A percentile compares a stretch with the other conserved stretches of the same genome.
Evolutionary conservation across 1,139 yeast species (phyloP).

Genomic region (Tardiomyces depauwii): DNA sequence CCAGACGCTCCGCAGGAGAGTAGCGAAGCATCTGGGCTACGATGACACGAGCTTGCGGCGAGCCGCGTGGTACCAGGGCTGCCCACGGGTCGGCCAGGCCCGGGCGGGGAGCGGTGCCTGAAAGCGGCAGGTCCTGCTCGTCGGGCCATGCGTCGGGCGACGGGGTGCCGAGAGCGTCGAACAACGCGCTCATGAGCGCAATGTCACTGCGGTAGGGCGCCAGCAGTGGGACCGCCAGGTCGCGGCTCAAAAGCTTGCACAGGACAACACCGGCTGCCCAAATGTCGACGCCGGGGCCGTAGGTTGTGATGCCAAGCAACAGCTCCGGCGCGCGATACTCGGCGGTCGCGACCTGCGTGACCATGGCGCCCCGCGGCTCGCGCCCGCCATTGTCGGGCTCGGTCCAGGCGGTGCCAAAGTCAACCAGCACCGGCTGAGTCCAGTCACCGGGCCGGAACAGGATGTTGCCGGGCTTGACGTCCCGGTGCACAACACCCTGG

Average conservation of each 20-base stretch:
- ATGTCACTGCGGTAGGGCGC: conserved; percentile 42
- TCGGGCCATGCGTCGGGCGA: conserved; percentile 38
- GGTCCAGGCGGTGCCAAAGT: conserved; percentile 67
- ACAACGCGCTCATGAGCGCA: conserved; percentile 49
- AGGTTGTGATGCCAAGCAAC: conserved; percentile 50
- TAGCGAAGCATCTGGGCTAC: no score
- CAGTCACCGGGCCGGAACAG: conserved; percentile 31
- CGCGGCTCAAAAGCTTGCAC: conserved; percentile 37
- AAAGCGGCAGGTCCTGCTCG: not conserved
- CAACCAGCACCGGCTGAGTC: conserved; percentile 33
- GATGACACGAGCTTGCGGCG: no score
- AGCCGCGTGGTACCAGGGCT: no score
- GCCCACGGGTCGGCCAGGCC: no score
- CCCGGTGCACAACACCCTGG: conserved; percentile 71
- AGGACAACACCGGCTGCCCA: conserved; percentile 72
- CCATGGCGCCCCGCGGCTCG: conserved; percentile 32
- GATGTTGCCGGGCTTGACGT: conserved; percentile 73
- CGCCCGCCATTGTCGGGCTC: conserved; percentile 28
- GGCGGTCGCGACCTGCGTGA: conserved; percentile 59
- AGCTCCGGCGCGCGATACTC: conserved; percentile 80
- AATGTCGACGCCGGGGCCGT: conserved; percentile 55
- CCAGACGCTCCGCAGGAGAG: no score
- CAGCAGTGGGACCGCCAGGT: conserved; percentile 33
- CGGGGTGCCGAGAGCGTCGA: conserved; percentile 63
- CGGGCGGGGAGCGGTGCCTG: no score